Evolutionary conservation across 805 yeast species (phyloP).

Genomic region (Candida tammaniensis): DNA sequence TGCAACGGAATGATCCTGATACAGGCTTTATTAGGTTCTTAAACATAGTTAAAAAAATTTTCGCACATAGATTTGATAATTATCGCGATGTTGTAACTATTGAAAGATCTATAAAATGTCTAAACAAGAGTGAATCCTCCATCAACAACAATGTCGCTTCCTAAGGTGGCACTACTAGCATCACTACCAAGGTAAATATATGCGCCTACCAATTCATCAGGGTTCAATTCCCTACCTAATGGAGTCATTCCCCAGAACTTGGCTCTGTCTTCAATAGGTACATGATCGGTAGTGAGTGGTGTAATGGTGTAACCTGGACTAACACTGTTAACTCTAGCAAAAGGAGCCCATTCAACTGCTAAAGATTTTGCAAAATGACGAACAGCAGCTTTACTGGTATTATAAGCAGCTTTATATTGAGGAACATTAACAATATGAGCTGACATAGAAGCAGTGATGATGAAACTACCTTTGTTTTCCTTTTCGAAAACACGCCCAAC

Average conservation of each 20-base stretch:
- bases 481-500: constrained; percentile 26
- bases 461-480: constrained; percentile 30
- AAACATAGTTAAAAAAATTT: constrained; percentile 8
- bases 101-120: constrained; percentile 1
- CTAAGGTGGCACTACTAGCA: constrained; percentile 43
- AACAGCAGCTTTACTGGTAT: constrained; percentile 41
- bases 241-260: constrained; percentile 44
- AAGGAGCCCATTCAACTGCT: constrained; percentile 43
- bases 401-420: constrained; percentile 38
- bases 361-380: constrained; percentile 35
- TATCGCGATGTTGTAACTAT: too few species aligned
- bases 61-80: too few species aligned
- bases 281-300: constrained; percentile 24
- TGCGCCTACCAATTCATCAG: constrained; percentile 45
- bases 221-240: constrained; percentile 41
- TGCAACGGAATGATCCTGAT: background rate
- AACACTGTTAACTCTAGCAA: constrained; percentile 35
- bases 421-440: constrained; percentile 41
- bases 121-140: constrained; percentile 40
- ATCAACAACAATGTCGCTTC: constrained; percentile 44
- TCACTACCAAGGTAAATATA: constrained; percentile 44
- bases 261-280: constrained; percentile 29
- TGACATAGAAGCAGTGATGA: constrained; percentile 39
- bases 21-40: constrained; percentile 5
- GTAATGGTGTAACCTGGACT: constrained; percentile 33